phyloP scores from a whole-genome alignment of 257 asterid genomes.

The Cinchona pubescens region DNA sequence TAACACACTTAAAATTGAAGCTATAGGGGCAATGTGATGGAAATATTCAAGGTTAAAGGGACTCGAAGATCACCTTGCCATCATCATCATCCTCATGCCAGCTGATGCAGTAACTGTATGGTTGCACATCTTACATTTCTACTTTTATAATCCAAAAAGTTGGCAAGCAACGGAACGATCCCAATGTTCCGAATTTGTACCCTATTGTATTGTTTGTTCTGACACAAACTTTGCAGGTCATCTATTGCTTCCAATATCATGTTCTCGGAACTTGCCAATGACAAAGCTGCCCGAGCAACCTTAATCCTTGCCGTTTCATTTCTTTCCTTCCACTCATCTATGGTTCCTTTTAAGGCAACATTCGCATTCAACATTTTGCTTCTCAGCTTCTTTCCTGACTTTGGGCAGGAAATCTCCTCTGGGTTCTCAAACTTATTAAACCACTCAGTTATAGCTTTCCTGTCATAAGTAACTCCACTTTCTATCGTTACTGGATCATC shows the following conservation, averaged over 20 bases:
- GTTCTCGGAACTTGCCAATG: constrained; percentile 58
- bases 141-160: constrained; percentile 50
- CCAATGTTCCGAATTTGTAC: constrained; percentile 58
- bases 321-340: constrained; percentile 73
- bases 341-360: constrained; percentile 61
- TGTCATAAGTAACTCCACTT: constrained; percentile 72
- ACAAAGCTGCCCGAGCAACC: constrained; percentile 67
- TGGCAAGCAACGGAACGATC: constrained; percentile 55
- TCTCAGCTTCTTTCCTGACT: constrained; percentile 49
- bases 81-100: constrained; percentile 68
- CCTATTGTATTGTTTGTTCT: constrained; percentile 44
- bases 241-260: constrained; percentile 69
- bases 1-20: neutral
- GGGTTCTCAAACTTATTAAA: constrained; percentile 29
- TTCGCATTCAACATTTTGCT: constrained; percentile 46
- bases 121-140: constrained; percentile 44
- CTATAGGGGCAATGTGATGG: neutral
- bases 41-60: neutral
- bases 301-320: constrained; percentile 68
- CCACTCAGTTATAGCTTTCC: constrained; percentile 53
- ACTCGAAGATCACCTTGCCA: constrained; percentile 39
- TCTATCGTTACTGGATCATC: constrained; percentile 75
- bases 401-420: constrained; percentile 53
- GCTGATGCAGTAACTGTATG: constrained; percentile 43
- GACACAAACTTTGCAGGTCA: constrained; percentile 53